These are phyloP conservation scores for Solanum chaucha DNA, from an alignment of 257 asterid species.

Conservation along the genomic window DNA sequence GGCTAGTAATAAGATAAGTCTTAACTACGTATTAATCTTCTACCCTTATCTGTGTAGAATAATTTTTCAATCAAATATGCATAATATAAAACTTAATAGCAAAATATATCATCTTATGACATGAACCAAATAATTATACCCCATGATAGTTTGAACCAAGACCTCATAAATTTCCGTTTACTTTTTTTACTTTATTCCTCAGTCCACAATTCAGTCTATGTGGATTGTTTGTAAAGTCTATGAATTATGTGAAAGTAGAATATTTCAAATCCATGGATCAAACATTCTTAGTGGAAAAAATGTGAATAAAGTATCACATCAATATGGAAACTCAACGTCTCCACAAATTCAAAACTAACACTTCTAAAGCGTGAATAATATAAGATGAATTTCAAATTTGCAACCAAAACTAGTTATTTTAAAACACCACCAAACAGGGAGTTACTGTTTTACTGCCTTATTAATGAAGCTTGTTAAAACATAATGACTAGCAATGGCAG, in stretches of 20 bases:
- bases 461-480: background rate
- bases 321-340: background rate
- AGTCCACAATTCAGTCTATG: background rate
- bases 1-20: background rate
- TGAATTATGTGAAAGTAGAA: no score
- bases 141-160: background rate
- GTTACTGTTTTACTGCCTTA: background rate
- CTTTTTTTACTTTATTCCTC: background rate
- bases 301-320: background rate
- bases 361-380: no score
- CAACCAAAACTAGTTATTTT: no score
- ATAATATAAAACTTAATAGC: background rate
- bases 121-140: background rate
- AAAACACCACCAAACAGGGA: background rate
- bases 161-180: background rate
- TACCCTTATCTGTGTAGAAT: background rate
- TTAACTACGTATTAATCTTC: background rate
- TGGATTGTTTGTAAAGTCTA: background rate
- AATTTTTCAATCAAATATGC: background rate
- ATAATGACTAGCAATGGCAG: background rate
- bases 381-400: background rate
- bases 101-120: background rate
- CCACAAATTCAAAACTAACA: background rate
- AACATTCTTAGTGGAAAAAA: no score
- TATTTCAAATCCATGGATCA: no score